Conservation (phyloP, 1,284 basidiomycete genomes). For the Naganishia sp. region DNA sequence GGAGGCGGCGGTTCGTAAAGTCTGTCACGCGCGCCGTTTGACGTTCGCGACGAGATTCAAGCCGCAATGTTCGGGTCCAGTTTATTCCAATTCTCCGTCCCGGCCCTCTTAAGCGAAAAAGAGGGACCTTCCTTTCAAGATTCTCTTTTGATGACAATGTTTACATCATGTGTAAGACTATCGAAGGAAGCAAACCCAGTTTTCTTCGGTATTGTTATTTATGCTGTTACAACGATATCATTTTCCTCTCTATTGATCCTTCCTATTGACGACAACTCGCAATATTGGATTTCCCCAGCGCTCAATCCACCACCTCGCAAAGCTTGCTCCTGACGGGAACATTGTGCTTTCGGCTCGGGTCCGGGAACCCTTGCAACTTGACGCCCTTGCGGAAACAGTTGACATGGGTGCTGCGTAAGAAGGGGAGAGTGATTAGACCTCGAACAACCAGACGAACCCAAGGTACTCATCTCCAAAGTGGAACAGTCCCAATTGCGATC, state of each 20-base stretch:
- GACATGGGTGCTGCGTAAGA: constrained; percentile 52
- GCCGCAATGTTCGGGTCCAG: too few species aligned
- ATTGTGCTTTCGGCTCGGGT: constrained; percentile 43
- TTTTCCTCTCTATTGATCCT: too few species aligned
- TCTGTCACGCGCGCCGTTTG: not conserved
- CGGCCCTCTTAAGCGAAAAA: too few species aligned
- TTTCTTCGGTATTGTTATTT: not conserved
- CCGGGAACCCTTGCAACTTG: constrained; percentile 45
- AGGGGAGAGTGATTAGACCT: not conserved
- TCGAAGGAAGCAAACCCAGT: not conserved
- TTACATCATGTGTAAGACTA: too few species aligned
- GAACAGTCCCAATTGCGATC: constrained; percentile 60
- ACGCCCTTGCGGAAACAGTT: constrained; percentile 55
- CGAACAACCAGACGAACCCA: not conserved
- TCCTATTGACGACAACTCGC: too few species aligned
- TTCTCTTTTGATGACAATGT: too few species aligned
- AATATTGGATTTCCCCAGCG: not conserved
- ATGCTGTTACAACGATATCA: too few species aligned
- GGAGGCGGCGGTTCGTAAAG: not conserved
- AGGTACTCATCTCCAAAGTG: constrained; percentile 56
- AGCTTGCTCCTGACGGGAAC: constrained; percentile 47
- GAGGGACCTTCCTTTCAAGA: too few species aligned
- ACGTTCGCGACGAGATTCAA: not conserved
- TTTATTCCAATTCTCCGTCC: too few species aligned
- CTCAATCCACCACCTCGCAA: constrained; percentile 17